Evolutionary conservation across 2,329 filamentous ascomycete genomes (phyloP).

Genomic region (Acarospora socialis): DNA sequence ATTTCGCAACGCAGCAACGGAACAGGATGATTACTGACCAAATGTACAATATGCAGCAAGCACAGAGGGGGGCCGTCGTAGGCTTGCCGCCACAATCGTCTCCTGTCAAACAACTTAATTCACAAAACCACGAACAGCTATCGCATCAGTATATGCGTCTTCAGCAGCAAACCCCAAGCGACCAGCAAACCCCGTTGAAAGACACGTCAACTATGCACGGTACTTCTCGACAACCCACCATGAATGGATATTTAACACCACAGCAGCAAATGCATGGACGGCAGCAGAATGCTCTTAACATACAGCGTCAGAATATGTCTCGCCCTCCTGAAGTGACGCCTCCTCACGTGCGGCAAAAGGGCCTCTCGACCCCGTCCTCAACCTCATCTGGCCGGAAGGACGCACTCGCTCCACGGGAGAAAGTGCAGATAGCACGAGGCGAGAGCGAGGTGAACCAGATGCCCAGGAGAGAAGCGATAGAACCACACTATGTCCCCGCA

Average conservation of each 20-base stretch:
- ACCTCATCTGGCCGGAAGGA: too few species aligned
- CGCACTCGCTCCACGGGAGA: too few species aligned
- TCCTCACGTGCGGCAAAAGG: slow-evolving; percentile 25
- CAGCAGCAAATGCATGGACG: slow-evolving; percentile 16
- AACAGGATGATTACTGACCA: slow-evolving; percentile 22
- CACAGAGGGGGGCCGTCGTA: slow-evolving; percentile 22
- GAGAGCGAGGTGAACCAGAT: too few species aligned
- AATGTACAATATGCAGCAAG: slow-evolving; percentile 15
- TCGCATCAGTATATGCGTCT: slow-evolving; percentile 26
- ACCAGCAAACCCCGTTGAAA: slow-evolving; percentile 31
- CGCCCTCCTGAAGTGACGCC: slow-evolving; percentile 21
- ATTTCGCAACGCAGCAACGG: slow-evolving; percentile 36
- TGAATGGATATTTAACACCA: slow-evolving; percentile 38
- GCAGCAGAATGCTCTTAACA: neutral
- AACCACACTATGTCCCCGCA: too few species aligned
- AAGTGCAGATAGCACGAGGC: too few species aligned
- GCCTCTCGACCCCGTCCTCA: neutral
- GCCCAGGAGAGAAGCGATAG: too few species aligned
- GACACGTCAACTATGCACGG: slow-evolving; percentile 31
- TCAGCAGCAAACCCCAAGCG: slow-evolving; percentile 17
- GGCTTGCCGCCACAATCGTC: slow-evolving; percentile 14
- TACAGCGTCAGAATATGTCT: neutral
- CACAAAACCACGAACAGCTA: slow-evolving; percentile 29
- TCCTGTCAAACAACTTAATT: slow-evolving; percentile 22
- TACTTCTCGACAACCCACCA: slow-evolving; percentile 31